Evolutionary conservation across 2,329 filamentous ascomycete species (phyloP), one percentile per base, ranked within the genome.

Genomic region (Botrytis squamosa): DNA sequence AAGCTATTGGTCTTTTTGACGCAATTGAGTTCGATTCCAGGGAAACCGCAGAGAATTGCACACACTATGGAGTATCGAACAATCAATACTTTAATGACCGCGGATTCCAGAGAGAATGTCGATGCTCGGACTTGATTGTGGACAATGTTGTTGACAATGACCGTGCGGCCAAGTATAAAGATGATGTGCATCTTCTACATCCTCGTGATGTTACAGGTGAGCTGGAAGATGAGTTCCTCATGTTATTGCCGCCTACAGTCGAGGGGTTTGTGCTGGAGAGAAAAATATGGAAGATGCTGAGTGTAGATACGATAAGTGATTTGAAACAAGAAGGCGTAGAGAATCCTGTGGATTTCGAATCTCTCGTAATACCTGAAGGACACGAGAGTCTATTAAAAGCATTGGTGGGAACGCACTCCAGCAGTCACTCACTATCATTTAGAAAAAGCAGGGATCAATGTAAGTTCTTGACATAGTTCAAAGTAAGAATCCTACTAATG

Each of bases 141-240:
- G 71, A 72, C 12, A 36, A 49, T 36, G n/a, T 59, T 18, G 33
- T 72, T 10, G 71, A 72, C n/a, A 42, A 69, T 40, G 20, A 67
- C 7, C 71, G 71, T 40, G 49, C 71, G 3, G 36, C 36, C 33
- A 49, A 33, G 18, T 62, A 69, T 36, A 69, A 69, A 1, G 25
- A 29, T 29, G 71, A 69, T 40, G 8, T 29, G 10, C 49, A 72
- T 25, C 64, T 72, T 6, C 14, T 72, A 18, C n/a, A 46, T 18
- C 22, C 33, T 29, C 33, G 40, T 52, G 64, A 52, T 22, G 4
- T 49, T 16, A 16, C 62, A 3, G 52, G 52, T 14, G 25, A 68
- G 3, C 57, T 72, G 9, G 52, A 12, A 8, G 42, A 72, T 38
- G 52, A 62, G 4, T n/a, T 40, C 40, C 42, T 68, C 22, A 69